phyloP scores from a whole-genome alignment of 306 rosid genomes.

The Lagenaria siceraria region DNA sequence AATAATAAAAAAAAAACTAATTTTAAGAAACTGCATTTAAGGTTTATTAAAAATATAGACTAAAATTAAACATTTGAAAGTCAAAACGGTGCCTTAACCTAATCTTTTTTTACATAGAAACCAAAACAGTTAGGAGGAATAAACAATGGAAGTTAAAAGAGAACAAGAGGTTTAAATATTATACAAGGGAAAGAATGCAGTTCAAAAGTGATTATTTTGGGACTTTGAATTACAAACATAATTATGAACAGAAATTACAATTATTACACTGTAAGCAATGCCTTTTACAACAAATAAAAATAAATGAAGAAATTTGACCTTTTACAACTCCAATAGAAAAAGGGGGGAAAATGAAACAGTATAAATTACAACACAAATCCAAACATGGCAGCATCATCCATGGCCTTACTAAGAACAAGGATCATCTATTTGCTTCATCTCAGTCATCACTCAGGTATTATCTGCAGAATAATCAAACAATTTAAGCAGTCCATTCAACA shows the following conservation, averaged over 20 bases:
- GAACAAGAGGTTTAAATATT: too few species aligned
- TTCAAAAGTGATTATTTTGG: neutral
- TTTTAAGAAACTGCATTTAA: too few species aligned
- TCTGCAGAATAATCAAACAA: conserved; percentile 21
- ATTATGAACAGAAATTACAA: conserved; percentile 3
- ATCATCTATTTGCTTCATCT: conserved; percentile 24
- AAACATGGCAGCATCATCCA: conserved; percentile 29
- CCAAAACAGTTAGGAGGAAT: neutral
- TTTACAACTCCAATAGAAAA: neutral
- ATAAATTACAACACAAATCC: conserved; percentile 30
- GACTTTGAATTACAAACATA: neutral
- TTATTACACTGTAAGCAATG: neutral
- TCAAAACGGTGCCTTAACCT: too few species aligned
- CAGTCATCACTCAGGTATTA: conserved; percentile 18
- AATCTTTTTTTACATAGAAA: neutral
- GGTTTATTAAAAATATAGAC: too few species aligned
- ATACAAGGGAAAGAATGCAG: neutral
- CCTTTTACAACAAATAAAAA: neutral
- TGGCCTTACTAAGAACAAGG: conserved; percentile 24
- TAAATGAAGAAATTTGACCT: neutral
- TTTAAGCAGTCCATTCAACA: conserved; percentile 12
- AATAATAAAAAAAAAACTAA: too few species aligned
- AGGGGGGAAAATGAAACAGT: conserved; percentile 6
- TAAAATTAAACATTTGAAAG: too few species aligned
- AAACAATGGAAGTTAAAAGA: neutral